A percentile compares a stretch with the other conserved stretches of the same genome.
Conservation (phyloP, 257 asterid genomes). For the Coffea eugenioides region DNA sequence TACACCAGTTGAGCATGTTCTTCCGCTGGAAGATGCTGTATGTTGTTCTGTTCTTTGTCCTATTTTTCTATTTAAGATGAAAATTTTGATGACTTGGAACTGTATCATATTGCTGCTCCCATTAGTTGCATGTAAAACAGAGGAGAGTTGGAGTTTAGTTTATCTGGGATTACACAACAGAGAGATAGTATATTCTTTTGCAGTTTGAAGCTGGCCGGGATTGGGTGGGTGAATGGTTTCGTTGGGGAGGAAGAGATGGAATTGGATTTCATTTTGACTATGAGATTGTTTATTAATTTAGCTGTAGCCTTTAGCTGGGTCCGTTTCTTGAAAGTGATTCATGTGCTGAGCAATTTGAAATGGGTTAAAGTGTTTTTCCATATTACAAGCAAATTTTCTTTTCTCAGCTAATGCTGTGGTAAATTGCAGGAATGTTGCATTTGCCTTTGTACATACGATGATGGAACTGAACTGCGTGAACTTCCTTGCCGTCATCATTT, state of each 20-base stretch:
- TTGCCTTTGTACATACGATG: slow-evolving; percentile 82
- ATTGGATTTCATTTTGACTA: neutral
- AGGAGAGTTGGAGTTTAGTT: neutral
- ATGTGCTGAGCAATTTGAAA: neutral
- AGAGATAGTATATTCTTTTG: neutral
- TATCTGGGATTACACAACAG: neutral
- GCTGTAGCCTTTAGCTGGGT: neutral
- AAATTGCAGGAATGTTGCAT: slow-evolving; percentile 87
- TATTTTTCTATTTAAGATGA: neutral
- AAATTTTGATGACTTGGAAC: neutral
- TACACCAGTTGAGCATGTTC: slow-evolving; percentile 73
- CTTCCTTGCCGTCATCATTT: slow-evolving; percentile 98
- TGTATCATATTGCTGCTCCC: no score
- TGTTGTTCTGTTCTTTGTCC: slow-evolving; percentile 20
- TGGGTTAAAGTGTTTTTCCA: neutral
- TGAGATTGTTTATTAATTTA: neutral
- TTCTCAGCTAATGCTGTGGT: slow-evolving; percentile 2
- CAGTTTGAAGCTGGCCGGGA: neutral
- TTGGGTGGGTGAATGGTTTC: neutral
- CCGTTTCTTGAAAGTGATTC: neutral
- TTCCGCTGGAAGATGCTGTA: slow-evolving; percentile 92
- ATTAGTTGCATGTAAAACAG: neutral
- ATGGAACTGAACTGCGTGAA: slow-evolving; percentile 88
- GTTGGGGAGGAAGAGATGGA: neutral
- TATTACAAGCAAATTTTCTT: neutral